Base-by-base conservation (phyloP, 805 yeast species). In the Dipodascopsis tothii region DNA sequence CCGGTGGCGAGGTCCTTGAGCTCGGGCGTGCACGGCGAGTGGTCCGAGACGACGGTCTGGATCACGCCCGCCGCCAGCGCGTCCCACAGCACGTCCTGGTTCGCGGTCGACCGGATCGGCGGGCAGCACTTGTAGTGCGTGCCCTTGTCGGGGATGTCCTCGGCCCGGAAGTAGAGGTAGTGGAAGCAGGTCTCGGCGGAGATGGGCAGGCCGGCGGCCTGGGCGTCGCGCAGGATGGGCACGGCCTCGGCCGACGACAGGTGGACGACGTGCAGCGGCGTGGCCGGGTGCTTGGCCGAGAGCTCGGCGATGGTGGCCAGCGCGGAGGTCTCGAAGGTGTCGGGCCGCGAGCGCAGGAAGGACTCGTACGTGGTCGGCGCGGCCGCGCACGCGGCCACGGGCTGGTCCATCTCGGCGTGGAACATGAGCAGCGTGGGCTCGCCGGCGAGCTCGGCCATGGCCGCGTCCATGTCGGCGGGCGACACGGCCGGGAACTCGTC, bases 181-280 rank as follows among this genome's bases (percentile, higher is more conserved):
- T 88, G 97, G 75, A 87, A 88, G 62, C 97, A 88, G 0, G 97
- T 90, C 62, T 88, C 97, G 1, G 87, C 95, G 0, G 92, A 69
- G 40, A 88, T 70, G 25, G 60, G 60, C 22, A 57, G 40, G 11
- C 62, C 51, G 14, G 41, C 46, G 25, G 67, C 55, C 48, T 79
- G 78, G 2, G 96, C 96, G 17, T 75, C 70, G 33, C 70, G 63
- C 16, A 88, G 65, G 45, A 83, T 58, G 5, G 95, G 94, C 6
- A 90, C 62, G 0, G 94, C 95, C 55, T 84, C 80, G 50, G 82
- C 77, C 0, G 95, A 78, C 1, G 96, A 94, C 52, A 88, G 68
- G 63, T 88, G 97, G 16, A 88, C 97, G 45, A 88, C 82, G 63
- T 88, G 97, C 36, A 87, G 67, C 33, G 71, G 65, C 21, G 64